Evolutionary conservation across 2,329 filamentous ascomycete genomes (phyloP).

Genomic region (Nannizziopsis barbatae): DNA sequence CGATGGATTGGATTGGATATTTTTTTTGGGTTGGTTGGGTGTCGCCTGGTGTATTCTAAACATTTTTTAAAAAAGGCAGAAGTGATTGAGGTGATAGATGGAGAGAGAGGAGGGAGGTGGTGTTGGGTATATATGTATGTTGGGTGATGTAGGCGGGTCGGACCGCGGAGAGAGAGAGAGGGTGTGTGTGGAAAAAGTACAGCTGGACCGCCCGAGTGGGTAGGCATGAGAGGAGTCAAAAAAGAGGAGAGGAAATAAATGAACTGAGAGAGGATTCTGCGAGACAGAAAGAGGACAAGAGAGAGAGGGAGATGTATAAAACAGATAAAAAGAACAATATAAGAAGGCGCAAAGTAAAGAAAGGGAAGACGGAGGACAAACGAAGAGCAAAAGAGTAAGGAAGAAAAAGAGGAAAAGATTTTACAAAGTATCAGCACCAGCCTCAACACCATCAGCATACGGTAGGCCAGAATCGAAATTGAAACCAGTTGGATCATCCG

Average conservation of each 20-base stretch:
- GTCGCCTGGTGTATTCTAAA: too few species aligned
- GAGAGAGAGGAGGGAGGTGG: too few species aligned
- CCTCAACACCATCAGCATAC: conserved; percentile 35
- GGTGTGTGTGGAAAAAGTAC: too few species aligned
- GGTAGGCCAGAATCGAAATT: conserved; percentile 33
- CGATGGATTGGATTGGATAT: too few species aligned
- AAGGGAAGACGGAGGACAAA: conserved; percentile 11
- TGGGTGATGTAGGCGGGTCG: too few species aligned
- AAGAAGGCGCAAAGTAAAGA: conserved; percentile 14
- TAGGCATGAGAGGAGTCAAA: too few species aligned
- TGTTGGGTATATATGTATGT: too few species aligned
- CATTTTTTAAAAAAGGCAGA: too few species aligned
- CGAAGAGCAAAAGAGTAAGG: background rate
- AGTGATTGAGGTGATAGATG: too few species aligned
- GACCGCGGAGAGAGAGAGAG: too few species aligned
- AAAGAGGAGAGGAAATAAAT: background rate
- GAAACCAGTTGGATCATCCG: conserved; percentile 37
- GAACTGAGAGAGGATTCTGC: background rate
- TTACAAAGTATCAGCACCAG: conserved; percentile 31
- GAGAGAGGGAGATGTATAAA: conserved; percentile 7
- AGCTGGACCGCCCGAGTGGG: background rate
- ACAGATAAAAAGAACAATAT: conserved; percentile 8
- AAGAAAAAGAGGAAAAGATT: conserved; percentile 1
- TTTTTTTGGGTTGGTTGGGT: too few species aligned
- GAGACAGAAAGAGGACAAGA: conserved; percentile 7